Evolutionary conservation across 176 grass and related monocot genomes (phyloP).

Genomic region (Oryza longistaminata): DNA sequence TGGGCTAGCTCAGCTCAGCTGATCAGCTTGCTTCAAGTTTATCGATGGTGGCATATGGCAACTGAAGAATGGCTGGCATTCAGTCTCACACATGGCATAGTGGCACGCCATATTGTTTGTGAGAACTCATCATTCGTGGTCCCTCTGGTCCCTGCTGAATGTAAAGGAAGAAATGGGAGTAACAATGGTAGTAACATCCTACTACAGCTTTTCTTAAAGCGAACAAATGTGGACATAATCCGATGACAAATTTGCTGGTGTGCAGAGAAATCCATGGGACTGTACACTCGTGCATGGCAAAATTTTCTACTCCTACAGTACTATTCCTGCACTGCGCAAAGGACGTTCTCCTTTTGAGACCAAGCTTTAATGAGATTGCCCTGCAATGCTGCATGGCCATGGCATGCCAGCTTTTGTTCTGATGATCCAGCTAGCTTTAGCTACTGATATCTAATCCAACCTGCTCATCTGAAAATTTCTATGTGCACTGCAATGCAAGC

Average conservation of each 20-base stretch:
- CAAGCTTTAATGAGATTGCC: neutral
- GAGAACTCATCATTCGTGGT: neutral
- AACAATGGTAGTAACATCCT: neutral
- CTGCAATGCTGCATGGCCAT: neutral
- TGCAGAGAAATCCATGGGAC: neutral
- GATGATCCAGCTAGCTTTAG: neutral
- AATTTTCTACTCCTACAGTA: neutral
- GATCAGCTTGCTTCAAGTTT: neutral
- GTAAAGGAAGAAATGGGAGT: neutral
- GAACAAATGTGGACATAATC: neutral
- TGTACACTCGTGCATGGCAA: neutral
- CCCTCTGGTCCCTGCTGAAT: neutral
- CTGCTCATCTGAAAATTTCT: neutral
- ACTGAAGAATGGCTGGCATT: too few relatives aligned
- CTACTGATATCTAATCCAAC: neutral
- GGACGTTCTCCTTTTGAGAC: conserved; percentile 2
- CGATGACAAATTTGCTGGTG: neutral
- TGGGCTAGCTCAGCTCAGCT: neutral
- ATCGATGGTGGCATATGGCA: too few relatives aligned
- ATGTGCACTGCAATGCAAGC: neutral
- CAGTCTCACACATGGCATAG: too few relatives aligned
- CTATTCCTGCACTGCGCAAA: neutral
- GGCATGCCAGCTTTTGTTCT: conserved; percentile 8
- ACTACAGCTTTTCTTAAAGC: neutral
- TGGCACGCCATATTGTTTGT: too few relatives aligned